Percentiles rank a stretch among this genome's conserved stretches.
Evolutionary conservation across 163 green algal species (phyloP).

Genomic region (Scenedesmus sp.): DNA sequence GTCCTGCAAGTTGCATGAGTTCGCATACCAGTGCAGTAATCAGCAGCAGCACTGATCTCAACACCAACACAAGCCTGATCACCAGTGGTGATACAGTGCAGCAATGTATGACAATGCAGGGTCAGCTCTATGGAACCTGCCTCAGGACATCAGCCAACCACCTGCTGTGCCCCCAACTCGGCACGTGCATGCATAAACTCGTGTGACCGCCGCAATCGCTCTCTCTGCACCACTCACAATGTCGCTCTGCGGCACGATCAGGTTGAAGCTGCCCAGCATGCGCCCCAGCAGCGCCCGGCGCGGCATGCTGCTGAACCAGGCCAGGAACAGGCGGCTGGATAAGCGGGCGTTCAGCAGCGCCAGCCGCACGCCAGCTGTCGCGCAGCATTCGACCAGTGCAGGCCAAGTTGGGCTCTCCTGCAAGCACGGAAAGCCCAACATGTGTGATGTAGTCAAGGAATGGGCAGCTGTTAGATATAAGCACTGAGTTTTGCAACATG

Average conservation of each 20-base stretch:
- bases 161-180: neutral
- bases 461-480: too few relatives aligned
- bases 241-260: constrained; percentile 73
- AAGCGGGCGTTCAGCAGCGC: constrained; percentile 77
- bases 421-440: neutral
- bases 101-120: too few relatives aligned
- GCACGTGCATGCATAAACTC: neutral
- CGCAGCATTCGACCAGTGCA: constrained; percentile 60
- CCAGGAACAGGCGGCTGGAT: constrained; percentile 48
- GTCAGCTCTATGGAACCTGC: too few relatives aligned
- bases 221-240: constrained; percentile 52
- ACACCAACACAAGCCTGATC: neutral
- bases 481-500: too few relatives aligned
- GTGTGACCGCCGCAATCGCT: neutral
- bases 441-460: too few relatives aligned
- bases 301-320: constrained; percentile 35
- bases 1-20: constrained; percentile 56
- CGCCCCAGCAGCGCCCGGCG: constrained; percentile 47
- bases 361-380: constrained; percentile 51
- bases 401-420: constrained; percentile 72
- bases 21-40: neutral
- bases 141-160: neutral
- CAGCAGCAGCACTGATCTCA: too few relatives aligned
- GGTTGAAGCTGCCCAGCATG: constrained; percentile 63
- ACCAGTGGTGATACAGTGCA: neutral